A percentile compares a stretch with the other conserved stretches of the same genome.
These are phyloP conservation scores for Clarireedia sp. DNA, from an alignment of 2,329 filamentous ascomycete genomes.

Conservation along the genomic window DNA sequence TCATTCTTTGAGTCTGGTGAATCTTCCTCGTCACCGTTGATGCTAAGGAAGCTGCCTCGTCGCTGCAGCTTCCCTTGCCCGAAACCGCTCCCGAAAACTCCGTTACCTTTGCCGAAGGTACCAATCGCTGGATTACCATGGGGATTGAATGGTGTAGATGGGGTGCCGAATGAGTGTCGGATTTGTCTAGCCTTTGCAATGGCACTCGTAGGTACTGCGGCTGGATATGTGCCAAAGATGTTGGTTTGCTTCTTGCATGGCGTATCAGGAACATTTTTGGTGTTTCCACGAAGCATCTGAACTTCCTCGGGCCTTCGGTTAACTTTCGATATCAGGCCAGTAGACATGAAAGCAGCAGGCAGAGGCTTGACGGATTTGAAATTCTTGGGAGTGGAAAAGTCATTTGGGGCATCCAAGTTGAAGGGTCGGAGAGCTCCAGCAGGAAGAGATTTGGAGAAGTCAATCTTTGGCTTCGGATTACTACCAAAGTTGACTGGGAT, in stretches of 20 bases:
- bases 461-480: conserved; percentile 41
- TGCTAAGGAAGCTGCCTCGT: conserved; percentile 65
- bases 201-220: conserved; percentile 47
- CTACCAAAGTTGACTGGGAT: conserved; percentile 48
- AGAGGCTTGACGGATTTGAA: conserved; percentile 72
- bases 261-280: conserved; percentile 79
- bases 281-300: conserved; percentile 39
- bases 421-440: conserved; percentile 50
- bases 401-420: conserved; percentile 35
- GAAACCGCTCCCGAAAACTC: conserved; percentile 52
- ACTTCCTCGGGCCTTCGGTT: conserved; percentile 72
- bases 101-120: conserved; percentile 46
- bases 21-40: conserved; percentile 56
- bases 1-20: conserved; percentile 51
- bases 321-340: conserved; percentile 89
- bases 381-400: conserved; percentile 65
- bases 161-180: conserved; percentile 66
- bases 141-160: conserved; percentile 74
- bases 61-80: conserved; percentile 36
- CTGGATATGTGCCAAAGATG: conserved; percentile 58
- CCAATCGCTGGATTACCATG: conserved; percentile 38
- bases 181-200: conserved; percentile 55
- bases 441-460: conserved; percentile 71
- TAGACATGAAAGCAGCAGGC: conserved; percentile 85
- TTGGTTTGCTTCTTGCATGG: conserved; percentile 85